These are phyloP conservation scores for Phytopythium litorale DNA, from an alignment of 352 stramenopile genomes.

Conservation along the genomic window DNA sequence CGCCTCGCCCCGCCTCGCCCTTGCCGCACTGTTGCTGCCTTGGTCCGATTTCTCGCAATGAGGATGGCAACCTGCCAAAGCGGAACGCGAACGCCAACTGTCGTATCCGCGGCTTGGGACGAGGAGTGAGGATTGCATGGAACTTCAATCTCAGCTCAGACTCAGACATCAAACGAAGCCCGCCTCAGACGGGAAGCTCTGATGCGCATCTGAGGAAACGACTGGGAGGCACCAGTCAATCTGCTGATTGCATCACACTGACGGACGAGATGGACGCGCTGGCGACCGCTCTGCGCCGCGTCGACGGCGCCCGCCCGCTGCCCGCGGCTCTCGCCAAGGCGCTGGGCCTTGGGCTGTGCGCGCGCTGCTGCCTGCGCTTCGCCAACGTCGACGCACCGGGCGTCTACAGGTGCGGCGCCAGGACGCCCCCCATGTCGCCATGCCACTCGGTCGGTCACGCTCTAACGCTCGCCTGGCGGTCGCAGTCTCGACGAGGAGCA, in stretches of 20 bases:
- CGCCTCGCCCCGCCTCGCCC: background rate
- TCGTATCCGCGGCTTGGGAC: too few relatives aligned
- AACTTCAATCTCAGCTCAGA: background rate
- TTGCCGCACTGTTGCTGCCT: background rate
- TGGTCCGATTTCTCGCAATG: background rate
- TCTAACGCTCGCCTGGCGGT: conserved; percentile 7
- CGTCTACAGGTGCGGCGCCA: conserved; percentile 48
- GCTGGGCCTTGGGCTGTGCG: conserved; percentile 34
- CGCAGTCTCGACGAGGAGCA: conserved; percentile 27
- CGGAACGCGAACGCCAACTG: too few relatives aligned
- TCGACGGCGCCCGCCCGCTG: background rate
- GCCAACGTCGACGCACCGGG: conserved; percentile 32
- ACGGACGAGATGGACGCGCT: background rate
- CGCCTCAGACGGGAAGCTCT: background rate
- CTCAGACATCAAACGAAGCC: background rate
- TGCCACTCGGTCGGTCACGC: background rate
- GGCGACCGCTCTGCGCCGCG: conserved; percentile 1
- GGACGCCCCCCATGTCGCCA: background rate
- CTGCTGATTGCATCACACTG: background rate
- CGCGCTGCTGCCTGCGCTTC: conserved; percentile 71
- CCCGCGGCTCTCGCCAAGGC: conserved; percentile 24
- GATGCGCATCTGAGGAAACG: background rate
- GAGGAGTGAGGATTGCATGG: too few relatives aligned
- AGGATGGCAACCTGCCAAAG: background rate
- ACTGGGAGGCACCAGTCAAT: background rate